Base-by-base conservation (phyloP, 495 filamentous ascomycete species). In the Lasiosphaeria hispida region DNA sequence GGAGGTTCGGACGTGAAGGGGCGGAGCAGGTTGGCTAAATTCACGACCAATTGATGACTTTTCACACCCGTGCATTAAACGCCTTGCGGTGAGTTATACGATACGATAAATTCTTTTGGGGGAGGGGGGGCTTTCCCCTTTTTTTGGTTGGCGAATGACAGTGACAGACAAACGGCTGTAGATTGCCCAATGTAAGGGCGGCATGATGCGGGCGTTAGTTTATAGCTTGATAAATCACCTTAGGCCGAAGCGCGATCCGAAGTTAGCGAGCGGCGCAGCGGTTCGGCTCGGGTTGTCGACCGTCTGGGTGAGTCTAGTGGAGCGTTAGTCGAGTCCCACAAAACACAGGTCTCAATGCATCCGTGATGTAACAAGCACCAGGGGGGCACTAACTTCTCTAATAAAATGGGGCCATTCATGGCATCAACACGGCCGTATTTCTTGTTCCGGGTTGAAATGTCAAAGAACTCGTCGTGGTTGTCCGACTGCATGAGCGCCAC, bases 361-460 rank as follows among this genome's bases (percentile, higher is more conserved):
- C 5, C 23, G 23, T 30, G 23, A 30, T 30, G 23, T 30, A 30
- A 30, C 23, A 30, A 17, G 19, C 23, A 34, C 10, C 17, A 18
- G 14, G 14, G 52, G 33, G 35, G 8, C 44, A 70, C 80, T 59
- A 77, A 90, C 91, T 98, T 98, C 73, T 97, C 92, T 30, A 97
- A 70, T 59, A 99, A 66, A 10, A 89, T 71, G 0, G 91, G 90
- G 0, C 93, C 94, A 68, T 92, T 91, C 71, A 91, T 76, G 38
- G 87, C 85, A 72, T 97, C 89, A n/a, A 99, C 94, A 48, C 87
- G 85, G 4, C 90, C 88, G 66, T 96, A 99, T 71, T 96, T 94
- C 77, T 87, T 90, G 72, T 95, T 96, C 47, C 91, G 73, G 0
- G 83, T 89, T 3, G 85, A 85, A 37, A 90, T 84, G 66, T 97